A percentile compares a stretch with the other conserved stretches of the same genome.
These are phyloP conservation scores for Metschnikowia colocasiae DNA, from an alignment of 805 yeast genomes.

Conservation along the genomic window DNA sequence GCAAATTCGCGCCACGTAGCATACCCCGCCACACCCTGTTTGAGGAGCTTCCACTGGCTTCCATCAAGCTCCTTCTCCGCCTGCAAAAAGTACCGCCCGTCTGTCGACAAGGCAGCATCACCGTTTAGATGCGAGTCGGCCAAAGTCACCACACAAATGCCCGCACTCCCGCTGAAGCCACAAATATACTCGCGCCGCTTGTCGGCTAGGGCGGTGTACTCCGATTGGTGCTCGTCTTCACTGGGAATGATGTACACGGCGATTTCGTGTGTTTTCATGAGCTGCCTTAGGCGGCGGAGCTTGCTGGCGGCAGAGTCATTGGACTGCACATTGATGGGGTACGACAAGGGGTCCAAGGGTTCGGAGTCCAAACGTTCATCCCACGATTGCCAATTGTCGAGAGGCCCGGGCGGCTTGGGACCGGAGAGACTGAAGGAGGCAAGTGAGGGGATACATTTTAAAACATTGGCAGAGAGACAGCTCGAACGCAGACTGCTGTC, in stretches of 20 bases:
- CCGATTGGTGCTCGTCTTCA: slow-evolving; percentile 21
- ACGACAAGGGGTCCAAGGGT: slow-evolving; percentile 27
- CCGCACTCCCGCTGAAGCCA: slow-evolving; percentile 22
- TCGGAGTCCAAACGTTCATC: slow-evolving; percentile 21
- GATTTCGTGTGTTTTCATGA: slow-evolving; percentile 15
- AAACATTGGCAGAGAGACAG: background rate
- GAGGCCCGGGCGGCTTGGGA: background rate
- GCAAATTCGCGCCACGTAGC: slow-evolving; percentile 79
- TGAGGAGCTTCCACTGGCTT: slow-evolving; percentile 70
- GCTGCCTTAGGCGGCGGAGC: slow-evolving; percentile 12
- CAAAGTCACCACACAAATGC: slow-evolving; percentile 18
- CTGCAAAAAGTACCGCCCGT: slow-evolving; percentile 91
- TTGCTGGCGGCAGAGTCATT: slow-evolving; percentile 6
- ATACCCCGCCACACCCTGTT: slow-evolving; percentile 69
- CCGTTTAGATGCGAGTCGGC: slow-evolving; percentile 49
- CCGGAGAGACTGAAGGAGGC: background rate
- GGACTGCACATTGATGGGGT: slow-evolving; percentile 7
- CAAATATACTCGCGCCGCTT: slow-evolving; percentile 17
- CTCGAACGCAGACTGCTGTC: background rate
- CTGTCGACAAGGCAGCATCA: slow-evolving; percentile 81
- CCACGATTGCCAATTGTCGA: slow-evolving; percentile 1
- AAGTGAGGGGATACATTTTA: background rate
- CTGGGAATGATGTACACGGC: slow-evolving; percentile 21
- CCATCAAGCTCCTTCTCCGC: slow-evolving; percentile 78
- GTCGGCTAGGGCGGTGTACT: slow-evolving; percentile 19